Base-by-base conservation (phyloP, 129 eudicot species). In the Smallanthus sonchifolius region DNA sequence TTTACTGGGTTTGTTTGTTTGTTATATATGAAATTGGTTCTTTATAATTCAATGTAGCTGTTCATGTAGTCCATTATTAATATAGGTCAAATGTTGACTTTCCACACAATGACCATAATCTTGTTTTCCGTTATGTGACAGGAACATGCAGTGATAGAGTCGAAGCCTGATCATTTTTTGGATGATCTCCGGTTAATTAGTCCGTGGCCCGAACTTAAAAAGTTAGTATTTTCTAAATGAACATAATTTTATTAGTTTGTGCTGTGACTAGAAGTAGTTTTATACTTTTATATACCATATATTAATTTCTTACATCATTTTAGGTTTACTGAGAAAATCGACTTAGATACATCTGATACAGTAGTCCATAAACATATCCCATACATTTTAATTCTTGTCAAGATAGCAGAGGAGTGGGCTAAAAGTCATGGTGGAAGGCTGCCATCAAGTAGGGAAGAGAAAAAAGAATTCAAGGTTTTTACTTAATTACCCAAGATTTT, bases 151-250 rank as follows among this genome's bases (percentile, higher is more conserved):
- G 96, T 95, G 15, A 87, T 91, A 55, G 99, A 95, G 75, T 91
- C 99, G 56, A 95, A 95, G 84, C 99, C 99, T 74, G 97, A 95
- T 39, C 99, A 95, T 75, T 91, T 88, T 77, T 84, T 91, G 69
- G 99, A 95, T 56, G 99, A 91, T 81, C 96, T 95, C 13, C 90
- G 99, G 56, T 80, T 95, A 73, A 95, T 91, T 81, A 91, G 83
- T 70, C 99, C 99, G 28, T 91, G 99, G 99, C 95, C 97, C 16
- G 97, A 95, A 81, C 99, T 95, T 42, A 87, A 73, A 78, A 87
- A 84, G 99, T 95, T 73, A 28, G 79, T 34, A 19, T 37, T 69
- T 62, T 39, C 37, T 68, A 11, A 1, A 4, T 45, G 49, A 34
- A 17, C n/a, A 35, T 19, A 16, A n/a, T n/a, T n/a, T 45, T 47